Evolutionary conservation across 2,329 filamentous ascomycete genomes (phyloP), one percentile per base, ranked within the genome.

Genomic region (Pseudovirgaria hyperparasitica): DNA sequence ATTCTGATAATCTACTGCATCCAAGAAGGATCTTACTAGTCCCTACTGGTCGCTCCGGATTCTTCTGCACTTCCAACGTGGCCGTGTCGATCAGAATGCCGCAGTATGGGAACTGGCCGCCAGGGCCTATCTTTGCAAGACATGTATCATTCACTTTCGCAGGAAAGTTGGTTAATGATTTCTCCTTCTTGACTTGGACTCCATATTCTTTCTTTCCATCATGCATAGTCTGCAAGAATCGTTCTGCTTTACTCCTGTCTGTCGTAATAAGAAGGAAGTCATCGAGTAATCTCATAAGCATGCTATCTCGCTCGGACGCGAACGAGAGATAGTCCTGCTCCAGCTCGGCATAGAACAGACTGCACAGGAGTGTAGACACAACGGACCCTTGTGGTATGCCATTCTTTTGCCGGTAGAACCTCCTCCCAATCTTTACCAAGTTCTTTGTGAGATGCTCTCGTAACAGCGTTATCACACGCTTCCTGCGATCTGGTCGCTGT

Each of bases 351-450:
- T 98, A 98, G 52, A 96, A 94, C 55, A 92, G 87, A 54, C 85
- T 96, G 62, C 90, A 96, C 5, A 98, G 63, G 21, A 85, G 63
- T 22, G 78, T 81, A 0, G 86, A 94, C 5, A 98, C 50, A 2
- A 94, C 69, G 0, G 86, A 94, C 6, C 90, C 90, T 51, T 98
- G 90, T 0, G 90, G 86, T 20, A 98, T 96, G 9, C 90, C 90
- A 13, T 68, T 62, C 50, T 76, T 87, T 50, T 98, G 90, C 14
- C 82, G 71, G 49, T 90, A 94, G 49, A 76, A 85, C 39, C 77
- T 82, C 56, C 85, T 87, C 25, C 85, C 86, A 20, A 96, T 76
- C 45, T 81, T 84, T 44, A 98, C 73, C 15, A 94, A 62, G 45
- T 96, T 94, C 32, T 75, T 65, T 35, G 75, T 65, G n/a, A 98